Evolutionary conservation across 1,284 basidiomycete genomes (phyloP), one percentile per base, ranked within the genome.

Genomic region (Fomitopsis betulina): DNA sequence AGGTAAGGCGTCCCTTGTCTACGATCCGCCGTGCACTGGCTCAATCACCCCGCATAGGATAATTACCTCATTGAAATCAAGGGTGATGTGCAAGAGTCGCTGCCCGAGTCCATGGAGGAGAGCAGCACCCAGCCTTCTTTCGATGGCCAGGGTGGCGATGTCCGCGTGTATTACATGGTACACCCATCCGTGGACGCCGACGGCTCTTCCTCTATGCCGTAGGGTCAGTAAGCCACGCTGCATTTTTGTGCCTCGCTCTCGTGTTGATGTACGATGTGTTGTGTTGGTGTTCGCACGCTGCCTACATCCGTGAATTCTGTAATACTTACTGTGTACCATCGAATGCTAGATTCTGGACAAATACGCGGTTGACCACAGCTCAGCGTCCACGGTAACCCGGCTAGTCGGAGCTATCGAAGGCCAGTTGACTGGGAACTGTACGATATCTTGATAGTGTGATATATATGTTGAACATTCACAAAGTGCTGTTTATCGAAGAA

Each of bases 21-120:
- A 35, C 23, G n/a, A 42, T n/a, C n/a, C 19, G 58, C 8, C 56
- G 51, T 40, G 59, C 52, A 57, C 39, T 37, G 6, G 13, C 17
- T 49, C 17, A 43, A 62, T 30, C 19, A 47, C 30, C 19, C 25
- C 50, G 17, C 62, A 33, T 23, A 95, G 93, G 94, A 96, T 69
- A 88, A 87, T 66, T 96, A 88, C 73, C 78, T 97, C 19, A 78
- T 97, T 27, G 91, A 94, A 72, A 80, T 94, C 55, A 83, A 78
- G 52, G 93, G 93, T 27, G 91, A 94, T 66, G 86, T 91, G 1
- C 84, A 91, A 62, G 86, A 93, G 27, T 90, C 89, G 9, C 73
- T 94, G 56, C 84, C 84, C 43, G 71, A 77, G 19, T 86, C 86
- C 1, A 74, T 79, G 67, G 81, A 82, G 56, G 83, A 85, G 50